Conservation (phyloP, 2,329 filamentous ascomycete species). For the Tolypocladium paradoxum region DNA sequence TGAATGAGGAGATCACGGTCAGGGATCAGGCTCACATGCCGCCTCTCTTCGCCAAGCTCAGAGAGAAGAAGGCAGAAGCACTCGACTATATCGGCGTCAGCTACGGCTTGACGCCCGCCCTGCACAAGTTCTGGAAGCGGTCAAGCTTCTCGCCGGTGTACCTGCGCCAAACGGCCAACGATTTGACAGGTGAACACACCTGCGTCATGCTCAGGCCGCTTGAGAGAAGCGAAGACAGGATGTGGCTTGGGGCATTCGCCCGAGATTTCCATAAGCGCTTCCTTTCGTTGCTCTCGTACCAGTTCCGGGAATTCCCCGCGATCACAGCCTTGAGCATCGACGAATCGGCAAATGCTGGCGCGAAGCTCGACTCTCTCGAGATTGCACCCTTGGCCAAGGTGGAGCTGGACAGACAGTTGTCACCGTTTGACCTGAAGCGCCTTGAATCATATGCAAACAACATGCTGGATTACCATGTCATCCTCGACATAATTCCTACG, state of each 20-base stretch:
- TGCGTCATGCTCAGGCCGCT: constrained; percentile 93
- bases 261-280: constrained; percentile 95
- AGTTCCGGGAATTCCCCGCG: constrained; percentile 75
- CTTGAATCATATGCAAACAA: constrained; percentile 94
- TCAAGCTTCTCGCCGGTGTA: constrained; percentile 82
- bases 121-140: constrained; percentile 97
- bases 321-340: constrained; percentile 76
- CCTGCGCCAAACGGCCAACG: constrained; percentile 87
- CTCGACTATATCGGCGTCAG: constrained; percentile 94
- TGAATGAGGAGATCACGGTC: constrained; percentile 81
- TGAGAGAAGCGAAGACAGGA: constrained; percentile 52
- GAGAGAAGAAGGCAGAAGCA: constrained; percentile 65
- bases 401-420: constrained; percentile 68
- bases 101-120: constrained; percentile 75
- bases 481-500: constrained; percentile 79
- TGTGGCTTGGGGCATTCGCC: constrained; percentile 85
- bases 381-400: constrained; percentile 53
- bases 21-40: constrained; percentile 88
- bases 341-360: constrained; percentile 67
- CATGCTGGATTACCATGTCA: constrained; percentile 95
- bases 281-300: constrained; percentile 77
- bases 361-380: constrained; percentile 47
- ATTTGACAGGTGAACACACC: constrained; percentile 92
- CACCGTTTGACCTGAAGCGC: constrained; percentile 89
- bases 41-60: constrained; percentile 79